These are phyloP conservation scores for Aspergillus diversus DNA, from an alignment of 495 filamentous ascomycete species.

Conservation along the genomic window DNA sequence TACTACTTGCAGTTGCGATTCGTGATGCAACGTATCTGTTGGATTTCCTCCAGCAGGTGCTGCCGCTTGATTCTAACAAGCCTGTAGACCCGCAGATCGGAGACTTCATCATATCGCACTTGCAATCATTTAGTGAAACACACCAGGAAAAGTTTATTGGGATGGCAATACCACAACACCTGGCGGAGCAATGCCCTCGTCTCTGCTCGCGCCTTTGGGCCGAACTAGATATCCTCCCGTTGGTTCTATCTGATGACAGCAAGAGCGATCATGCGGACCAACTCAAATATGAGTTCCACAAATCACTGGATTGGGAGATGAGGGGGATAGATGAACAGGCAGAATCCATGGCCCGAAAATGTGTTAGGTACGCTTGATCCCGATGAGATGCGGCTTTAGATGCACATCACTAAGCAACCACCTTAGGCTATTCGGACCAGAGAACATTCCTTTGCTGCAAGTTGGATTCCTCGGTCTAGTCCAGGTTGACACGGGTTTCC, in stretches of 20 bases:
- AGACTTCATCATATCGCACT: slow-evolving; percentile 55
- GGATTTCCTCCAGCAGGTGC: slow-evolving; percentile 68
- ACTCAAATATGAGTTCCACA: slow-evolving; percentile 16
- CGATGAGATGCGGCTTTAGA: neutral
- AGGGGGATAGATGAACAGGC: slow-evolving; percentile 79
- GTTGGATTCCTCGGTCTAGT: slow-evolving; percentile 77
- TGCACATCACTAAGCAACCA: slow-evolving; percentile 19
- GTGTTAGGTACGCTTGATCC: slow-evolving; percentile 60
- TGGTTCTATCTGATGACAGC: slow-evolving; percentile 51
- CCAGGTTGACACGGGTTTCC: slow-evolving; percentile 70
- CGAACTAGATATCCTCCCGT: slow-evolving; percentile 75
- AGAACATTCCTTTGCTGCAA: slow-evolving; percentile 69
- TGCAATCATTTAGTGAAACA: slow-evolving; percentile 59
- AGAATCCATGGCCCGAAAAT: slow-evolving; percentile 83
- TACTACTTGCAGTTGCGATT: slow-evolving; percentile 66
- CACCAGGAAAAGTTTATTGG: slow-evolving; percentile 73
- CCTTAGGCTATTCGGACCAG: slow-evolving; percentile 76
- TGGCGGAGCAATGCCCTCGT: slow-evolving; percentile 53
- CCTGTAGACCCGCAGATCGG: slow-evolving; percentile 44
- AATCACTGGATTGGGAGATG: slow-evolving; percentile 42
- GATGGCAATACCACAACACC: slow-evolving; percentile 43
- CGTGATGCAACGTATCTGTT: slow-evolving; percentile 80
- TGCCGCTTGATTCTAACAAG: slow-evolving; percentile 34
- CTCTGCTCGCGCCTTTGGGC: slow-evolving; percentile 78
- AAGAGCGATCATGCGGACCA: slow-evolving; percentile 28